Base-by-base conservation (phyloP, 352 stramenopile genomes). In the Phytophthora pseudosyringae region DNA sequence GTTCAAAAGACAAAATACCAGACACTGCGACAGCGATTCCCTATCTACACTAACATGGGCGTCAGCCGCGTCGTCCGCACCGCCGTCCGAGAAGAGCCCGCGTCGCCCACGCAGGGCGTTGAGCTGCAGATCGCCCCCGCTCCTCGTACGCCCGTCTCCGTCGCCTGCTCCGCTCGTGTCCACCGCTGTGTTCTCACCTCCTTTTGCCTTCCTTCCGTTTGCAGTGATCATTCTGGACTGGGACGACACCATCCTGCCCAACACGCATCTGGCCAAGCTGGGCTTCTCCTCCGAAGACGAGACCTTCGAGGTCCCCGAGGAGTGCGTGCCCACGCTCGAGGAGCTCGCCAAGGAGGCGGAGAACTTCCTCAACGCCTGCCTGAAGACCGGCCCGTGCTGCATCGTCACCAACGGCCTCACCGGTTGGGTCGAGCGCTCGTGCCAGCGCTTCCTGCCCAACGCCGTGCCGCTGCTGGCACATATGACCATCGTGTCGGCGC, bases 201-300 rank as follows among this genome's bases (percentile, higher is more conserved):
- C 31, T 44, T 54, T 28, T 51, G 4, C 16, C 5, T 59, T 46
- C 7, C 36, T 43, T 61, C 6, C 21, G 28, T 25, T 25, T 49
- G 12, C 32, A 92, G 83, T 91, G 16, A 78, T 94, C 25, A 73
- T 94, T 13, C 63, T 94, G 16, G 86, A 94, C 69, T 94, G 86
- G 86, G 83, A 94, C 60, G 86, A 93, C 73, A 94, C 86, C 31
- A 46, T 94, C 9, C 67, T 93, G 40, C 86, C 86, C 31, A 94
- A 90, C 71, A 89, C 83, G 16, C 75, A 89, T 58, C 61, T 92
- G 16, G 55, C 80, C 10, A 80, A 83, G 29, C 64, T 90, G n/a
- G 81, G 79, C 8, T 91, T 90, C 60, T 72, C 67, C 0, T 80
- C 88, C 4, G 85, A 91, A 41, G 69, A 75, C 38, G 55, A 69